A percentile compares a stretch with the other conserved stretches of the same genome.
Conservation (phyloP, 345 rosid genomes). For the Sapria himalayana region DNA sequence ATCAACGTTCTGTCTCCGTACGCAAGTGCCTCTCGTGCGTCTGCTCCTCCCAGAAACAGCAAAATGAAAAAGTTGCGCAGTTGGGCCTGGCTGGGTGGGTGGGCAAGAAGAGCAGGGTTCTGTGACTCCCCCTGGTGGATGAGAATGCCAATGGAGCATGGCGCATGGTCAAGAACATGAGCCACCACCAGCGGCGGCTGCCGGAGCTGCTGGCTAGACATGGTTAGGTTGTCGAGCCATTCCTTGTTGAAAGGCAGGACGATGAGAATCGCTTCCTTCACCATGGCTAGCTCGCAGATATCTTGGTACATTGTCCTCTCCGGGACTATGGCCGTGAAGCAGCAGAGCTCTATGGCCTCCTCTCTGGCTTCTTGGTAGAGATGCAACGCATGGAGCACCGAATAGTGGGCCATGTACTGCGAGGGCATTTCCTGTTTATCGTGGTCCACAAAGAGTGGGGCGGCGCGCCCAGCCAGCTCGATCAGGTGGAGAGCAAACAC, state of each 20-base stretch:
- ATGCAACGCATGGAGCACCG: slow-evolving; percentile 21
- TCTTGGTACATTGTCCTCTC: slow-evolving; percentile 53
- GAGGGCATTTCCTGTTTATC: slow-evolving; percentile 5
- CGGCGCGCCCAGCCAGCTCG: slow-evolving; percentile 35
- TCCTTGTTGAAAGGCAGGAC: slow-evolving; percentile 33
- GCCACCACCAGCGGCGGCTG: slow-evolving; percentile 14
- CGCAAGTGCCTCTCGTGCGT: slow-evolving; percentile 46
- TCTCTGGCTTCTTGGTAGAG: slow-evolving; percentile 21
- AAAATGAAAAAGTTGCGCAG: slow-evolving; percentile 15
- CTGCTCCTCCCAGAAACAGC: slow-evolving; percentile 64
- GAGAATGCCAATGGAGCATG: slow-evolving; percentile 57
- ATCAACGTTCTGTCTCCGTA: slow-evolving; percentile 31
- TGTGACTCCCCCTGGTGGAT: slow-evolving; percentile 23
- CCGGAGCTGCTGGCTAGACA: slow-evolving; percentile 12
- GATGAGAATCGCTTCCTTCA: slow-evolving; percentile 27
- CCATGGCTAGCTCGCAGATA: slow-evolving; percentile 42
- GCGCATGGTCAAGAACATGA: slow-evolving; percentile 34
- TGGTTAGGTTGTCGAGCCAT: slow-evolving; percentile 7
- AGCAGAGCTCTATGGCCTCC: slow-evolving; percentile 12
- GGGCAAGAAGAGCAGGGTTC: slow-evolving; percentile 10
- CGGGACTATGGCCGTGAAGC: slow-evolving; percentile 29
- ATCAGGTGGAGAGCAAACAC: slow-evolving; percentile 37
- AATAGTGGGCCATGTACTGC: slow-evolving; percentile 7
- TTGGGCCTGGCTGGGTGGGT: not conserved
- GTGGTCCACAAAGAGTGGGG: slow-evolving; percentile 33